These are phyloP conservation scores for Friedmanniomyces endolithicus DNA, from an alignment of 495 filamentous ascomycete genomes.

Conservation along the genomic window DNA sequence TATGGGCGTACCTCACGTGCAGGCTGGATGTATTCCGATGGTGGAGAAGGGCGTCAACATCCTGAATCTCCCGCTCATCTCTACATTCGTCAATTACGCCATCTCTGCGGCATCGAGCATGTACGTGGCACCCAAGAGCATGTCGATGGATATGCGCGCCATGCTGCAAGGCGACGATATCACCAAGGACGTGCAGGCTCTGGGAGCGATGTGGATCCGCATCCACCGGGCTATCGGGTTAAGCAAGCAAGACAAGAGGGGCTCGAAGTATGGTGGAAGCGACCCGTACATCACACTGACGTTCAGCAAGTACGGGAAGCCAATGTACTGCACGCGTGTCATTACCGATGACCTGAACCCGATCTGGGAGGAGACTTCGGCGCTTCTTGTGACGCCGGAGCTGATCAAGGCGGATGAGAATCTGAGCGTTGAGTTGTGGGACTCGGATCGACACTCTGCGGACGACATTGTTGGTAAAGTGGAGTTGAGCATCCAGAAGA, in stretches of 20 bases:
- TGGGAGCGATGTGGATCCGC: slow-evolving; percentile 80
- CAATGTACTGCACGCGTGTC: slow-evolving; percentile 92
- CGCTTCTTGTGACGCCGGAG: slow-evolving; percentile 71
- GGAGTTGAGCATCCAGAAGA: slow-evolving; percentile 80
- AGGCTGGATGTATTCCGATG: slow-evolving; percentile 87
- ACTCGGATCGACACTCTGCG: slow-evolving; percentile 74
- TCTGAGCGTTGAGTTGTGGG: slow-evolving; percentile 88
- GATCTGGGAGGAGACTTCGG: slow-evolving; percentile 83
- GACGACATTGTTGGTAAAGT: slow-evolving; percentile 93
- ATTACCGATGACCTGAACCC: slow-evolving; percentile 92
- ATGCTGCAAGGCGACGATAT: slow-evolving; percentile 83
- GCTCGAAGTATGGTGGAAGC: slow-evolving; percentile 74
- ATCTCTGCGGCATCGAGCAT: slow-evolving; percentile 74
- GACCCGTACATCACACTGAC: slow-evolving; percentile 78
- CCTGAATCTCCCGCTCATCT: slow-evolving; percentile 82
- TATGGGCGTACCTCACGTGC: slow-evolving; percentile 81
- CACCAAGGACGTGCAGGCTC: slow-evolving; percentile 69
- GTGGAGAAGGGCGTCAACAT: slow-evolving; percentile 79
- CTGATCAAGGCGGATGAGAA: slow-evolving; percentile 88
- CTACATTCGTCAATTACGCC: slow-evolving; percentile 94
- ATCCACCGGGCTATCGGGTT: slow-evolving; percentile 79
- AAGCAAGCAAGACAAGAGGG: slow-evolving; percentile 81
- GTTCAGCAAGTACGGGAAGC: slow-evolving; percentile 85
- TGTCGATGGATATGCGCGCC: slow-evolving; percentile 82
- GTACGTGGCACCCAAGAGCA: slow-evolving; percentile 92